Conservation (phyloP, 2,329 filamentous ascomycete genomes). For the Paracorniculantispora psalliotae region DNA sequence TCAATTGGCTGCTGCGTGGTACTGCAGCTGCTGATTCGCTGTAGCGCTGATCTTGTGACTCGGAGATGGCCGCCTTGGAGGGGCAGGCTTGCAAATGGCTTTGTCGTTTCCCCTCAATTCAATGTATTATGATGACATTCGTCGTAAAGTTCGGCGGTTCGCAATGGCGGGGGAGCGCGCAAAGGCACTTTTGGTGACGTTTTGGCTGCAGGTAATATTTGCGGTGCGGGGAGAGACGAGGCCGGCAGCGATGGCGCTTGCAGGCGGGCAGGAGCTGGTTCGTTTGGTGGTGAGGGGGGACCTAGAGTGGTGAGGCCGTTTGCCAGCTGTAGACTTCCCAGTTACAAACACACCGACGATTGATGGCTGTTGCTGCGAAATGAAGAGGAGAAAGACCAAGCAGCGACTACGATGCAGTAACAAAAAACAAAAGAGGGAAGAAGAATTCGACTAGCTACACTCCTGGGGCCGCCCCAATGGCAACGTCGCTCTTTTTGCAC, state of each 20-base stretch:
- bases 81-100: not conserved
- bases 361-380: not conserved
- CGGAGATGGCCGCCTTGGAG: conserved; percentile 10
- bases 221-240: conserved; percentile 3
- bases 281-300: not conserved
- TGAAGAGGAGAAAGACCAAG: not conserved
- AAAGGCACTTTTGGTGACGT: not conserved
- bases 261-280: not conserved
- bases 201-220: not conserved
- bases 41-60: conserved; percentile 12
- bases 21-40: conserved; percentile 12
- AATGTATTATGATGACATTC: not conserved
- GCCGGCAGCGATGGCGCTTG: not conserved
- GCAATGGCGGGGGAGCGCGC: not conserved
- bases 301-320: not conserved
- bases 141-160: conserved; percentile 3
- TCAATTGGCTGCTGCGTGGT: conserved; percentile 9
- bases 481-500: conserved; percentile 10
- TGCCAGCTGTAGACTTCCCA: not conserved
- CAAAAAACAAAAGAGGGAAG: not conserved
- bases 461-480: conserved; percentile 1
- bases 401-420: not conserved
- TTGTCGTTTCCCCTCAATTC: conserved; percentile 5
- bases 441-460: not conserved
- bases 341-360: not conserved